Evolutionary conservation across 192 early-diverging fungal genomes (phyloP).

Genomic region (Endogone sp.): DNA sequence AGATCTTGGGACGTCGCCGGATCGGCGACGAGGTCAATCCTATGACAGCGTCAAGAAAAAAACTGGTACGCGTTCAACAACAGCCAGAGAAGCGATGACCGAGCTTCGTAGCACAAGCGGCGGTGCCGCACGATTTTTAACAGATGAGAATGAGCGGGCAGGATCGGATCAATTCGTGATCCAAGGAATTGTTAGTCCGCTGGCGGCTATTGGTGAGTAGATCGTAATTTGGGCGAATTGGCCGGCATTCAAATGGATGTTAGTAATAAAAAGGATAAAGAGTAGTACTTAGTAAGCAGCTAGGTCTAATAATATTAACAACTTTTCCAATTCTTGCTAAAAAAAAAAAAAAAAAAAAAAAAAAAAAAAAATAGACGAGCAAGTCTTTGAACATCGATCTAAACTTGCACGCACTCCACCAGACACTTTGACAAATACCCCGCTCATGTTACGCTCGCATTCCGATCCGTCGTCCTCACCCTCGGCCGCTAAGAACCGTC

Average conservation of each 20-base stretch:
- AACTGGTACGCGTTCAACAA: not conserved
- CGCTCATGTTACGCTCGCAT: not conserved
- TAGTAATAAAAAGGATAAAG: no score
- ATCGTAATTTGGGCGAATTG: no score
- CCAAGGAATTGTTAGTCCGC: not conserved
- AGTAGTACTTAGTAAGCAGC: no score
- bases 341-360: no score
- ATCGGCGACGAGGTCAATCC: not conserved
- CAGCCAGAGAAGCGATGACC: not conserved
- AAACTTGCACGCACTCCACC: not conserved
- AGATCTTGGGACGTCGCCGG: not conserved
- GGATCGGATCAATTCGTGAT: not conserved
- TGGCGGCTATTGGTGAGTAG: not conserved
- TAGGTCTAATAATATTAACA: no score
- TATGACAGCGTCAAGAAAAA: not conserved
- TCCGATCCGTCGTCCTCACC: not conserved
- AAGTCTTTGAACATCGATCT: not conserved
- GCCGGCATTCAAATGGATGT: no score
- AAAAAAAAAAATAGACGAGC: not conserved
- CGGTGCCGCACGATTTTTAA: not conserved
- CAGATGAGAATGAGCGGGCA: not conserved
- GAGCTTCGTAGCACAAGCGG: not conserved
- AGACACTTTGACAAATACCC: not conserved
- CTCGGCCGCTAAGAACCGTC: not conserved
- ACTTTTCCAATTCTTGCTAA: no score